phyloP scores from a whole-genome alignment of 495 filamentous ascomycete genomes.

The Penicillium lagena region DNA sequence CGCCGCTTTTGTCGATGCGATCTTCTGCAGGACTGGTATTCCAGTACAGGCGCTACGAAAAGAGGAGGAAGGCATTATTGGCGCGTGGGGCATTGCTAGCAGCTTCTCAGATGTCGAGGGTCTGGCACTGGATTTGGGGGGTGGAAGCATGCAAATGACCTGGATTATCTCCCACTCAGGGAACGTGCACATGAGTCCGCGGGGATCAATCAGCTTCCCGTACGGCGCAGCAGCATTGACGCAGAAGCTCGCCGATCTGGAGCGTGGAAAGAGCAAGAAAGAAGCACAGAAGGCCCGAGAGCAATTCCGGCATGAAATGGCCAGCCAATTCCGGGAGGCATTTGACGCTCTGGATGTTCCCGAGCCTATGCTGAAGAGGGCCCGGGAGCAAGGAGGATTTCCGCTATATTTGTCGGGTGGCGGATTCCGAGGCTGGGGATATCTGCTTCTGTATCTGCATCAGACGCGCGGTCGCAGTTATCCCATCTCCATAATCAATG shows the following conservation, averaged over 20 bases:
- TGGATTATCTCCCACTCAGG: conserved; percentile 61
- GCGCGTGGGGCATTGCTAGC: conserved; percentile 77
- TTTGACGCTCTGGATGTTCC: conserved; percentile 54
- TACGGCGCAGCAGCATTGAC: conserved; percentile 82
- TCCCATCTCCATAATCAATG: conserved; percentile 79
- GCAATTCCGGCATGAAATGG: conserved; percentile 50
- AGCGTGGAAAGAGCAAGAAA: conserved; percentile 23
- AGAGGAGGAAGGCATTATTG: conserved; percentile 74
- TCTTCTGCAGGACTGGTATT: conserved; percentile 55
- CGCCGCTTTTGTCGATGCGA: conserved; percentile 55
- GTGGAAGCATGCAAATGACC: conserved; percentile 85
- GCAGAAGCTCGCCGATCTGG: conserved; percentile 47
- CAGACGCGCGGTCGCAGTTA: conserved; percentile 63
- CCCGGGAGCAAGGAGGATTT: conserved; percentile 45
- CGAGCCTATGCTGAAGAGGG: conserved; percentile 36
- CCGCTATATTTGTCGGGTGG: conserved; percentile 79
- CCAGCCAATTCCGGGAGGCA: conserved; percentile 51
- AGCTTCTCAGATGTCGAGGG: conserved; percentile 61
- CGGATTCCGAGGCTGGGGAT: conserved; percentile 87
- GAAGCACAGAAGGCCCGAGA: conserved; percentile 23
- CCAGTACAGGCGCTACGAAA: conserved; percentile 67
- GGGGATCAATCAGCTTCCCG: conserved; percentile 54
- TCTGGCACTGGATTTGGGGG: conserved; percentile 83
- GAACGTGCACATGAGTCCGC: conserved; percentile 42
- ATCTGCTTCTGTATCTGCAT: conserved; percentile 59